These are phyloP conservation scores for Naganishia friedmannii DNA, from an alignment of 768 basidiomycete species.

Conservation along the genomic window DNA sequence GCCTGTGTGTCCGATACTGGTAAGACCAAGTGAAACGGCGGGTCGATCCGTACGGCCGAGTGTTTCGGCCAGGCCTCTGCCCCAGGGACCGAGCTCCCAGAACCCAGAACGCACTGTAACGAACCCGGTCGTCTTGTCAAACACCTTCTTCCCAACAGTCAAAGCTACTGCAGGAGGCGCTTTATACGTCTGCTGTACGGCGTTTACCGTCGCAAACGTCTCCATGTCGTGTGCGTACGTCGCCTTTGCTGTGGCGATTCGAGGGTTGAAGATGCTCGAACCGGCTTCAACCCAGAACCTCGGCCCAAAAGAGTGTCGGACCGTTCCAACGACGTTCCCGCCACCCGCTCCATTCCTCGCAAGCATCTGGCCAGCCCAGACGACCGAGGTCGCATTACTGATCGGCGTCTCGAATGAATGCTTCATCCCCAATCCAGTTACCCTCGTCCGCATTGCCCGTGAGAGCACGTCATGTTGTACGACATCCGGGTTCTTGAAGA, in stretches of 20 bases:
- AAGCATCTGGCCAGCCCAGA: slow-evolving; percentile 49
- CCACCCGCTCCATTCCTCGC: slow-evolving; percentile 49
- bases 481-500: slow-evolving; percentile 39
- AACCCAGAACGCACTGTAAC: slow-evolving; percentile 49
- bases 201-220: slow-evolving; percentile 46
- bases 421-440: slow-evolving; percentile 49
- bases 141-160: slow-evolving; percentile 49
- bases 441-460: slow-evolving; percentile 36
- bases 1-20: slow-evolving; percentile 39
- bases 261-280: slow-evolving; percentile 41
- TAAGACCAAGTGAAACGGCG: slow-evolving; percentile 45
- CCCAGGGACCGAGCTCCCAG: slow-evolving; percentile 51
- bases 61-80: slow-evolving; percentile 33
- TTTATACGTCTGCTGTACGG: slow-evolving; percentile 41
- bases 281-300: slow-evolving; percentile 55
- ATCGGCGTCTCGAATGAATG: slow-evolving; percentile 53
- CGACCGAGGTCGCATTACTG: slow-evolving; percentile 42
- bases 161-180: slow-evolving; percentile 50
- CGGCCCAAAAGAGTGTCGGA: slow-evolving; percentile 74
- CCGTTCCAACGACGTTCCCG: slow-evolving; percentile 63
- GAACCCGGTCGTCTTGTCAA: slow-evolving; percentile 50
- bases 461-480: slow-evolving; percentile 39
- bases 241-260: slow-evolving; percentile 41
- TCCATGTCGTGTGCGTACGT: slow-evolving; percentile 47
- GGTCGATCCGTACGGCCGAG: slow-evolving; percentile 37